Conservation (phyloP, 805 yeast species). For the Zygotorulaspora chibaensis region DNA sequence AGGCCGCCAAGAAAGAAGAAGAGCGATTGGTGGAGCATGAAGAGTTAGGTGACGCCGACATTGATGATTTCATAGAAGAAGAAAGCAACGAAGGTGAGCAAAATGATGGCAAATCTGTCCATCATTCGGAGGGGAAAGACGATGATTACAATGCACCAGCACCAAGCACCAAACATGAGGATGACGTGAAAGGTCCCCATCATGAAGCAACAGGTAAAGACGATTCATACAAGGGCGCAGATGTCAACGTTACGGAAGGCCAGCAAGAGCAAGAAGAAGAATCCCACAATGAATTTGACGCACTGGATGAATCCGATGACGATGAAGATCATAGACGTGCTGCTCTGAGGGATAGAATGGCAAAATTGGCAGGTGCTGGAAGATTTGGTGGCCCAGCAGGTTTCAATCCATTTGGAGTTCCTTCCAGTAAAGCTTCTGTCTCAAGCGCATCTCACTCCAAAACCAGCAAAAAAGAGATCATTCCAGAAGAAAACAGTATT, state of each 20-base stretch:
- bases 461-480: constrained; percentile 20
- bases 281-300: constrained; percentile 43
- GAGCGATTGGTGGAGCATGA: not conserved
- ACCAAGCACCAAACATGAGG: too few relatives aligned
- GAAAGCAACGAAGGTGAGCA: not conserved
- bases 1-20: constrained; percentile 41
- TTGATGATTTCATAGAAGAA: not conserved
- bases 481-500: constrained; percentile 15
- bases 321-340: constrained; percentile 72
- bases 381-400: constrained; percentile 55
- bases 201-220: too few relatives aligned
- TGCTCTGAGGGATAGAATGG: constrained; percentile 87
- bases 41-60: not conserved
- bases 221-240: not conserved
- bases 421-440: constrained; percentile 26
- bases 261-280: not conserved
- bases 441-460: constrained; percentile 25
- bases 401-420: constrained; percentile 42
- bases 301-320: constrained; percentile 53
- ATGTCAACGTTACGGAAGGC: not conserved
- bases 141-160: not conserved
- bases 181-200: too few relatives aligned
- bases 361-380: constrained; percentile 83
- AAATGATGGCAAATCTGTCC: not conserved
- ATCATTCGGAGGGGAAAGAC: too few relatives aligned